A percentile compares a stretch with the other conserved stretches of the same genome.
Evolutionary conservation across 495 filamentous ascomycete genomes (phyloP).

Genomic region (Aspergillus sparsus): DNA sequence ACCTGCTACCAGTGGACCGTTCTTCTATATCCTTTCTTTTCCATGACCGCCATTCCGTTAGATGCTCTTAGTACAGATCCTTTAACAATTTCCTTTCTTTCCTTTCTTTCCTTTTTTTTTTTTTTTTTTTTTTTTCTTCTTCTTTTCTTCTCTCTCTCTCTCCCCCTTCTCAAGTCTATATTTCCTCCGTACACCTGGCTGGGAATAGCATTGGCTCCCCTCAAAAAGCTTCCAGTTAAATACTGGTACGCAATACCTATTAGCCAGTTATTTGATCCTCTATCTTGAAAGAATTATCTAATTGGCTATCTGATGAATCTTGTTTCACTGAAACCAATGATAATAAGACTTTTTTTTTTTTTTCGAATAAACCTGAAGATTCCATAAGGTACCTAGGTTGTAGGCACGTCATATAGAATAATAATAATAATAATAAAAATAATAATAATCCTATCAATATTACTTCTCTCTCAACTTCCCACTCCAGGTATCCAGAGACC

Average conservation of each 20-base stretch:
- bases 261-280: too few species aligned
- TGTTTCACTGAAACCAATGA: neutral
- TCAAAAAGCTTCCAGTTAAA: too few species aligned
- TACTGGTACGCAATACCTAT: too few species aligned
- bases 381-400: neutral
- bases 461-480: neutral
- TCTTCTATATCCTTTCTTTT: conserved; percentile 27
- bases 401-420: neutral
- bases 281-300: conserved; percentile 1
- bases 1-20: conserved; percentile 25
- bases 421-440: neutral
- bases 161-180: neutral
- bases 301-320: neutral
- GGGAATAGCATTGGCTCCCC: neutral
- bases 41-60: conserved; percentile 20
- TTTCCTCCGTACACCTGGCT: neutral
- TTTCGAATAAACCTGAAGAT: neutral
- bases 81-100: conserved; percentile 11
- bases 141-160: neutral
- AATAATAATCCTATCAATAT: neutral
- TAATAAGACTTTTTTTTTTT: neutral
- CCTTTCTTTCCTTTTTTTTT: neutral
- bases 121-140: neutral
- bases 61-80: conserved; percentile 12
- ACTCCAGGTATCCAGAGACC: conserved; percentile 19